These are phyloP conservation scores for Simmondsia chinensis DNA, from an alignment of 148 eudicot species.

Conservation along the genomic window DNA sequence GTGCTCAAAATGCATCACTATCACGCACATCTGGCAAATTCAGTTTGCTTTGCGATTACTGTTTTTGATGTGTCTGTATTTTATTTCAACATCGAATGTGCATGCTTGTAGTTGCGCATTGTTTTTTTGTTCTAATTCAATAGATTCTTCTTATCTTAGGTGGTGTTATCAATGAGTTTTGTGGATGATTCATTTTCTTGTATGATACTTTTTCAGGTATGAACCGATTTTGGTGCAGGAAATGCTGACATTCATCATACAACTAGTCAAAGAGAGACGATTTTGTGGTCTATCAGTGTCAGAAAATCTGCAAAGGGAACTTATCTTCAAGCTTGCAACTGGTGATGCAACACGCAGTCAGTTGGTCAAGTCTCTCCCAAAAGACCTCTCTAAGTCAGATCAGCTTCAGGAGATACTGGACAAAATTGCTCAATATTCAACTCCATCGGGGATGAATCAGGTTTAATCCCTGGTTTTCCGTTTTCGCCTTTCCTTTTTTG, in stretches of 20 bases:
- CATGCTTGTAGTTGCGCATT: no score
- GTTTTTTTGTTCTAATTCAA: no score
- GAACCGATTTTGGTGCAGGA: slow-evolving; percentile 80
- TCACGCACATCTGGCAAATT: no score
- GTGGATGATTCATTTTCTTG: not conserved
- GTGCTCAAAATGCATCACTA: no score
- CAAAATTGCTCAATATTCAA: slow-evolving; percentile 64
- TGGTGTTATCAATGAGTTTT: not conserved
- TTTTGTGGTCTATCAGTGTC: slow-evolving; percentile 64
- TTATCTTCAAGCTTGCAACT: slow-evolving; percentile 73
- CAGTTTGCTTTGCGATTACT: no score
- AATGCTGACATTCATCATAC: slow-evolving; percentile 76
- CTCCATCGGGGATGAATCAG: slow-evolving; percentile 94
- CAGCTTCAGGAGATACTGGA: slow-evolving; percentile 70
- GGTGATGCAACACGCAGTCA: slow-evolving; percentile 93
- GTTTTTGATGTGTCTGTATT: no score
- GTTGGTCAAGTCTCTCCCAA: slow-evolving; percentile 79
- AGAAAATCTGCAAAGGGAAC: slow-evolving; percentile 79
- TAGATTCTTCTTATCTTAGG: no score
- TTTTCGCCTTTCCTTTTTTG: not conserved
- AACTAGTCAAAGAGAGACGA: slow-evolving; percentile 85
- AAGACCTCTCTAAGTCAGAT: slow-evolving; percentile 58
- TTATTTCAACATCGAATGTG: no score
- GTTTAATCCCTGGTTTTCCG: slow-evolving; percentile 21
- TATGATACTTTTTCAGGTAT: slow-evolving; percentile 42